Conservation (phyloP, 2,329 filamentous ascomycete species). For the Diaporthe capsici region DNA sequence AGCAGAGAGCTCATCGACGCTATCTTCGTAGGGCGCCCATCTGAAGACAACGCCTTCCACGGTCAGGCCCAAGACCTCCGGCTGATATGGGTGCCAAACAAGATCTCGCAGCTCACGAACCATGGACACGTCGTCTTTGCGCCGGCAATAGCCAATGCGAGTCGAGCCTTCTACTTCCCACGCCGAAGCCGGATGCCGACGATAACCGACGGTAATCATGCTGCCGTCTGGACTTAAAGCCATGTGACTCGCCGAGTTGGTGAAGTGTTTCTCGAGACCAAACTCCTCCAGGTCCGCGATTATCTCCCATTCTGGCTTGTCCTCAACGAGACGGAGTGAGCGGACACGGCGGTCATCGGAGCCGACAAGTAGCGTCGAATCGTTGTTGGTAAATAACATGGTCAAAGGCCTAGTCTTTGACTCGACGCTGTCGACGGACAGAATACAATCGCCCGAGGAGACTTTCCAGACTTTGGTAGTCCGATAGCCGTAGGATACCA, state of each 20-base stretch:
- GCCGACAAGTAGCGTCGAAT: not conserved
- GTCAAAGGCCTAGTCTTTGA: not conserved
- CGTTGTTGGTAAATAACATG: not conserved
- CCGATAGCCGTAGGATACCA: not conserved
- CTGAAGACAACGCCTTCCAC: conserved; percentile 14
- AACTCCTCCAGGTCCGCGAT: conserved; percentile 3
- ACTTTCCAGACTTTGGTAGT: conserved; percentile 15
- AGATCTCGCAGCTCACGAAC: conserved; percentile 8
- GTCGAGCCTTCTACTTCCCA: not conserved
- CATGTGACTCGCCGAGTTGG: conserved; percentile 18
- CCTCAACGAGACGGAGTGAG: not conserved
- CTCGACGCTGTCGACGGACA: not conserved
- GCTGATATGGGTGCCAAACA: conserved; percentile 6
- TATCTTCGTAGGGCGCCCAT: conserved; percentile 7
- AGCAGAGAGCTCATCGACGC: not conserved
- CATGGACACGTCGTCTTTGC: not conserved
- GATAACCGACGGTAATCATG: not conserved
- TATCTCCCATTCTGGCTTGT: not conserved
- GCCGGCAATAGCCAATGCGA: conserved; percentile 1
- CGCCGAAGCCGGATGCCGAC: conserved; percentile 1
- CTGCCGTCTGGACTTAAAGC: not conserved
- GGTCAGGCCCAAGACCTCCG: not conserved
- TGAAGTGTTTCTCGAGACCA: conserved; percentile 2
- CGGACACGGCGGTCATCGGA: conserved; percentile 1
- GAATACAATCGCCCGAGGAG: not conserved